A percentile compares a stretch with the other conserved stretches of the same genome.
phyloP scores from a whole-genome alignment of 2,329 filamentous ascomycete genomes.

The Bipolaris bicolor region DNA sequence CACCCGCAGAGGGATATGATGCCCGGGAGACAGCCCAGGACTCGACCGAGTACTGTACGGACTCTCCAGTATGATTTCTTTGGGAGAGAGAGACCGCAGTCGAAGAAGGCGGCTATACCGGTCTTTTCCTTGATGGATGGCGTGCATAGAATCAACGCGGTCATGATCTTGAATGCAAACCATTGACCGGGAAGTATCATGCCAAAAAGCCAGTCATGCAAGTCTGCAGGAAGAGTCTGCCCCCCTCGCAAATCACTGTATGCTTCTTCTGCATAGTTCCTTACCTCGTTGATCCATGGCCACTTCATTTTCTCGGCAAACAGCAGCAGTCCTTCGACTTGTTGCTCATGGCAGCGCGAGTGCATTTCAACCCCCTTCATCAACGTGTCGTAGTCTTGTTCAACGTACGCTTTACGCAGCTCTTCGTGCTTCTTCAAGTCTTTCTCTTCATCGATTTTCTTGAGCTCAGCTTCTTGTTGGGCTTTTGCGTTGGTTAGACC shows the following conservation, averaged over 20 bases:
- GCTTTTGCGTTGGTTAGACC: background rate
- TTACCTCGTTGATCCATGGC: conserved; percentile 1
- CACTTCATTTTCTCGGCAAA: background rate
- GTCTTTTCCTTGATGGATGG: background rate
- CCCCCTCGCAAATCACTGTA: background rate
- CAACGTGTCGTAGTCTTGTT: background rate
- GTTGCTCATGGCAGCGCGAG: conserved; percentile 1
- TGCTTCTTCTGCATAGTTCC: background rate
- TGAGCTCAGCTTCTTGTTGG: conserved; percentile 1
- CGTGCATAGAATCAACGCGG: background rate
- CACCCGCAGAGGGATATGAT: background rate
- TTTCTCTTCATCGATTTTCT: background rate
- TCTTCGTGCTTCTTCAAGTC: background rate
- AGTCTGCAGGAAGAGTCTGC: background rate
- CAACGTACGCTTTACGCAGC: background rate
- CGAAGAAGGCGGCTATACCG: background rate
- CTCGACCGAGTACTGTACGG: background rate
- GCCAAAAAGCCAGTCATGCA: background rate
- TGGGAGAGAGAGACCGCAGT: background rate
- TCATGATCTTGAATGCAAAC: conserved; percentile 1
- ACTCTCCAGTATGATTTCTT: conserved; percentile 1
- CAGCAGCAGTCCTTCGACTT: background rate
- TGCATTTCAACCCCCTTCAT: background rate
- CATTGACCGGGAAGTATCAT: background rate
- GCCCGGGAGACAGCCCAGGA: background rate